Conservation (phyloP, 352 stramenopile species). For the Phytophthora cryptogea region DNA sequence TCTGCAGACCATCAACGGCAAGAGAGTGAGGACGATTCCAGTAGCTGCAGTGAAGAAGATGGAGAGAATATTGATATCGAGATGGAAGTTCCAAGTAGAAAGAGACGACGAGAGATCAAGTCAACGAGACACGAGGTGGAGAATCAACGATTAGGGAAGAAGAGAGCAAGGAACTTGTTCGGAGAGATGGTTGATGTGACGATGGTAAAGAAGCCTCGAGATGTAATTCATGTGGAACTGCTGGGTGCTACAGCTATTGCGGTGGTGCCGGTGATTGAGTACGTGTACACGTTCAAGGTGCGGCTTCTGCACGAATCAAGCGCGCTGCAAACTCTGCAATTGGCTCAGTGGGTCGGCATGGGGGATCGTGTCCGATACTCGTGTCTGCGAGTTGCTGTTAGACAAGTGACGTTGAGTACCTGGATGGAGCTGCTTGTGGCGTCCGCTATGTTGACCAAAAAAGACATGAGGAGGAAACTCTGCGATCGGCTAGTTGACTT, state of each 20-base stretch:
- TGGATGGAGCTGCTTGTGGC: constrained; percentile 55
- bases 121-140: neutral
- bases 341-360: constrained; percentile 52
- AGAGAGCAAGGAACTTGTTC: constrained; percentile 19
- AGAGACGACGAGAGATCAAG: constrained; percentile 11
- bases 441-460: constrained; percentile 20
- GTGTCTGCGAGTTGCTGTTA: constrained; percentile 32
- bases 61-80: neutral
- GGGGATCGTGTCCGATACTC: constrained; percentile 40
- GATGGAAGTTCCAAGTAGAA: neutral
- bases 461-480: constrained; percentile 25
- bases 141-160: constrained; percentile 3
- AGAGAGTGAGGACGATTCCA: neutral
- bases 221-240: constrained; percentile 48
- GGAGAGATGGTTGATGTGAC: neutral
- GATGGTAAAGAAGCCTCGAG: neutral
- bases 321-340: constrained; percentile 34
- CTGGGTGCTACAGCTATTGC: constrained; percentile 31
- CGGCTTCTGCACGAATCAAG: constrained; percentile 33
- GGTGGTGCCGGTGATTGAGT: constrained; percentile 52
- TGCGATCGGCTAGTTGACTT: constrained; percentile 38
- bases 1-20: constrained; percentile 10
- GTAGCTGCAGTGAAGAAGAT: constrained; percentile 5
- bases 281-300: constrained; percentile 49
- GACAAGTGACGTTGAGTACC: constrained; percentile 30